Evolutionary conservation across 2,329 filamentous ascomycete genomes (phyloP).

Genomic region (Pseudogymnoascus pannorum): DNA sequence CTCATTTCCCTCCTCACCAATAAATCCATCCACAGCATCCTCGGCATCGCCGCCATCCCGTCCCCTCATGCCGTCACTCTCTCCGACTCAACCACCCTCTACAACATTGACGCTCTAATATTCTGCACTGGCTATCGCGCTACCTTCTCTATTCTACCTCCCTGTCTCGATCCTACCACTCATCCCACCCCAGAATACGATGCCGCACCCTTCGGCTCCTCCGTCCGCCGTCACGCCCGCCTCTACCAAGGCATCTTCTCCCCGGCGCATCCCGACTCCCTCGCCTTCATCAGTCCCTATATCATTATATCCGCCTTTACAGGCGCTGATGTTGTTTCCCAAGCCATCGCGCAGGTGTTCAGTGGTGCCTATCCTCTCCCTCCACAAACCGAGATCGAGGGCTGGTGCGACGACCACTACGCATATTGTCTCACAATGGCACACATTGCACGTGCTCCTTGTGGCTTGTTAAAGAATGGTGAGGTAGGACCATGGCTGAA

Average conservation of each 20-base stretch:
- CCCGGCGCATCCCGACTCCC: conserved; percentile 34
- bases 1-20: conserved; percentile 24
- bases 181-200: conserved; percentile 18
- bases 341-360: conserved; percentile 41
- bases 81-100: conserved; percentile 23
- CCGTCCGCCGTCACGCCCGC: conserved; percentile 28
- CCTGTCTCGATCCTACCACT: conserved; percentile 16
- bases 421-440: conserved; percentile 30
- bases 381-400: conserved; percentile 30
- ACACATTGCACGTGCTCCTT: conserved; percentile 34
- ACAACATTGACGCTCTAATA: conserved; percentile 30
- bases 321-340: conserved; percentile 36
- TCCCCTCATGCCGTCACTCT: conserved; percentile 24
- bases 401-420: conserved; percentile 30
- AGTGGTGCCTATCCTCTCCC: conserved; percentile 34
- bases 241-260: conserved; percentile 41
- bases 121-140: conserved; percentile 31
- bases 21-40: conserved; percentile 24
- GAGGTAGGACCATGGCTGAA: conserved; percentile 32
- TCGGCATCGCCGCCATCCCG: conserved; percentile 23
- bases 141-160: conserved; percentile 22
- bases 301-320: conserved; percentile 25
- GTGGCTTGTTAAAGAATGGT: conserved; percentile 22
- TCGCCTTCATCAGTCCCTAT: conserved; percentile 37
- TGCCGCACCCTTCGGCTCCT: conserved; percentile 18